Evolutionary conservation across 139 green algal genomes (phyloP).

Genomic region (Coelastrella sp.): DNA sequence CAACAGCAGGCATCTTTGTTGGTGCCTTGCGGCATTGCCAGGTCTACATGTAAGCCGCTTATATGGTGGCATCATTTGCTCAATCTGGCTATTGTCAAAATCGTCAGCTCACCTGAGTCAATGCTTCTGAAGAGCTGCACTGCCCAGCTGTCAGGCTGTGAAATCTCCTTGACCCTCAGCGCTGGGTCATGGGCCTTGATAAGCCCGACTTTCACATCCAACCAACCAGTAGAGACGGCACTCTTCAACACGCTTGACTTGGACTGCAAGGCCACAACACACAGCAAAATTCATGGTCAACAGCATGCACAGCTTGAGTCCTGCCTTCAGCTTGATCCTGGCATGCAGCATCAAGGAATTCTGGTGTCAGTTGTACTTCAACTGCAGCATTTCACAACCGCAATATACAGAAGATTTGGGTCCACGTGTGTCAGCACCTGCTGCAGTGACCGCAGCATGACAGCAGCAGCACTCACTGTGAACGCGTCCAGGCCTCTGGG

Average conservation of each 20-base stretch:
- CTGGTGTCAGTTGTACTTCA: too few species aligned
- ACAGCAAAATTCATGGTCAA: not conserved
- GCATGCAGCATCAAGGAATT: too few species aligned
- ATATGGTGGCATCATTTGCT: too few species aligned
- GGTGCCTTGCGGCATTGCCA: too few species aligned
- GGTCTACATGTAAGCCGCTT: too few species aligned
- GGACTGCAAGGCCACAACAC: not conserved
- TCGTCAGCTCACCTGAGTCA: conserved; percentile 24
- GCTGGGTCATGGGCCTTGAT: not conserved
- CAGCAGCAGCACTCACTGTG: conserved; percentile 11
- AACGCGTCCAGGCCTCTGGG: conserved; percentile 9
- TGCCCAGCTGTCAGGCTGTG: conserved; percentile 3
- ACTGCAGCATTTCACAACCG: too few species aligned
- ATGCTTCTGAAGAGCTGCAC: conserved; percentile 51
- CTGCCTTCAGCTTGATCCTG: too few species aligned
- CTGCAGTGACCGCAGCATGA: not conserved
- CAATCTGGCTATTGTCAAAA: not conserved
- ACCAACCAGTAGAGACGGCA: not conserved
- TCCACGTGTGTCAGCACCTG: not conserved
- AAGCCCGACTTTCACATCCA: not conserved
- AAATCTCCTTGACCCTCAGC: not conserved
- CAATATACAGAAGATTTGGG: too few species aligned
- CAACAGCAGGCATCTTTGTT: too few species aligned
- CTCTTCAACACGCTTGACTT: not conserved
- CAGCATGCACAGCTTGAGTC: not conserved